Evolutionary conservation across 176 grass and related monocot species (phyloP).

Genomic region (Paspalum notatum): DNA sequence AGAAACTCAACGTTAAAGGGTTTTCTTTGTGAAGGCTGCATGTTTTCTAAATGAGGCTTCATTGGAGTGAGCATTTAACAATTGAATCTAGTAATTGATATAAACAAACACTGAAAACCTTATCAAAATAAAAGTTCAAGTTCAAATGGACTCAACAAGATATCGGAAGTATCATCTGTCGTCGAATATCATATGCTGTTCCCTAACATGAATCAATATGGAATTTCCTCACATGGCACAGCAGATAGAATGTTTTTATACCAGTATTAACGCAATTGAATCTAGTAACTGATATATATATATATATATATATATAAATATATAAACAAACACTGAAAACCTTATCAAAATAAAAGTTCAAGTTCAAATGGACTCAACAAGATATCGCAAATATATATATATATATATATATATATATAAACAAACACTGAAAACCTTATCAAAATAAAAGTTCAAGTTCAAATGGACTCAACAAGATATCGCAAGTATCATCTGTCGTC

Average conservation of each 20-base stretch:
- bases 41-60: not conserved
- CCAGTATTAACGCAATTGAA: not conserved
- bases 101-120: not conserved
- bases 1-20: not conserved
- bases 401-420: no score
- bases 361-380: not conserved
- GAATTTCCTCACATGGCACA: not conserved
- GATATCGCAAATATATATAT: no score
- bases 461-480: not conserved
- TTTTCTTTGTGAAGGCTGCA: not conserved
- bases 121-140: not conserved
- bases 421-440: not conserved
- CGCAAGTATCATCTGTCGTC: not conserved
- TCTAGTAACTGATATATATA: not conserved
- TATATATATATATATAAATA: no score
- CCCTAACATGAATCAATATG: not conserved
- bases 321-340: not conserved
- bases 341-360: not conserved
- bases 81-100: not conserved
- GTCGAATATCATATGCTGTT: not conserved
- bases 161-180: not conserved
- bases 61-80: not conserved
- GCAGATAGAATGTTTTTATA: not conserved
- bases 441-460: not conserved
- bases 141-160: not conserved